Evolutionary conservation across 169 alveolate genomes (phyloP).

Genomic region (Babesia bigemina): DNA sequence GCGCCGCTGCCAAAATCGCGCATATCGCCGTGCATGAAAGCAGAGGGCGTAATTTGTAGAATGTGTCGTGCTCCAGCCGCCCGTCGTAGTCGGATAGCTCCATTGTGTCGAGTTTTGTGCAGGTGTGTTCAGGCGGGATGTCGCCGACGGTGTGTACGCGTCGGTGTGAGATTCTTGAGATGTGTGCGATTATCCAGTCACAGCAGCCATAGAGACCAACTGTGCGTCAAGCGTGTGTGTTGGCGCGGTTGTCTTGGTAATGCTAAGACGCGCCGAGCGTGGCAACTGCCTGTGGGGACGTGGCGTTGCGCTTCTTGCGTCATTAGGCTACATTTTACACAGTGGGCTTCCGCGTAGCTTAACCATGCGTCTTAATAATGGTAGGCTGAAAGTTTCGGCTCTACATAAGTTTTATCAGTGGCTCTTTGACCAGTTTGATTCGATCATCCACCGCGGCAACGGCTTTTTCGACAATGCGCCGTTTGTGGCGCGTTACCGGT

Average conservation of each 20-base stretch:
- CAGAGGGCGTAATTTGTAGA: not conserved
- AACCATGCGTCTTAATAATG: conserved; percentile 1
- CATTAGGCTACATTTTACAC: not conserved
- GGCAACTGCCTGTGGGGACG: conserved; percentile 19
- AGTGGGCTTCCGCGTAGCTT: not conserved
- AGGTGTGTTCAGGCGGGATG: not conserved
- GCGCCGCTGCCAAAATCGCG: conserved; percentile 12
- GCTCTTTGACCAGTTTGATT: conserved; percentile 52
- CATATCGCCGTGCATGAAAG: not conserved
- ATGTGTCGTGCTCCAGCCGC: conserved; percentile 1
- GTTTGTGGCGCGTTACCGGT: conserved; percentile 73
- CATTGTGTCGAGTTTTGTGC: conserved; percentile 1
- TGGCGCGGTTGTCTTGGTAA: not conserved
- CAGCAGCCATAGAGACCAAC: not conserved
- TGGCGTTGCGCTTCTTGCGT: conserved; percentile 1
- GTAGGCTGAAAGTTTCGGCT: not conserved
- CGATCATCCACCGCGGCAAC: conserved; percentile 14
- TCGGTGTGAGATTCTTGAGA: not conserved
- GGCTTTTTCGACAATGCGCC: conserved; percentile 44
- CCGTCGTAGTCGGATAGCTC: not conserved
- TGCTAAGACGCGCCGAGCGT: not conserved
- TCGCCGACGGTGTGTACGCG: not conserved
- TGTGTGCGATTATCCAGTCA: conserved; percentile 11
- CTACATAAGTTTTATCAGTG: conserved; percentile 14
- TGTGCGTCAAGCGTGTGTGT: not conserved